phyloP scores from a whole-genome alignment of 495 filamentous ascomycete species.

The Xylaria longipes region DNA sequence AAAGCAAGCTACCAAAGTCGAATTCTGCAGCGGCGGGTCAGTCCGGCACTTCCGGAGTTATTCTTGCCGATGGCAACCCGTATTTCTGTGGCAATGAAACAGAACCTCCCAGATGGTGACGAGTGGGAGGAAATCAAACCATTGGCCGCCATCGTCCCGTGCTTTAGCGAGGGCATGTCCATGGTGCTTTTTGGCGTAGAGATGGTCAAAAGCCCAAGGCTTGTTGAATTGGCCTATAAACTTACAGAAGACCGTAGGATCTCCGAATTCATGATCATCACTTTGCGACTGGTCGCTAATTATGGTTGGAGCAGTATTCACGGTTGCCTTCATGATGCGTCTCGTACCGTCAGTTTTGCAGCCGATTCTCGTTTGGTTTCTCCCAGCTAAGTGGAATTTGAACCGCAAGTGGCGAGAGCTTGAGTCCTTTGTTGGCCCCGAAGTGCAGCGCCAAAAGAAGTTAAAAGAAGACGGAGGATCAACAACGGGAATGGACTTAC shows the following conservation, averaged over 20 bases:
- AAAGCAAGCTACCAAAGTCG: slow-evolving; percentile 1
- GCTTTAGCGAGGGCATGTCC: slow-evolving; percentile 1
- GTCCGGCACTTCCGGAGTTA: neutral
- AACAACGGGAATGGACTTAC: neutral
- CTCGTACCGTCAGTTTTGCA: neutral
- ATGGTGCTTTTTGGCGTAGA: neutral
- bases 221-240: neutral
- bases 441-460: neutral
- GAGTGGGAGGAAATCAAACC: neutral
- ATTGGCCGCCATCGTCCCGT: neutral
- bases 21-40: neutral
- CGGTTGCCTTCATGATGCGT: neutral
- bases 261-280: no score
- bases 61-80: neutral
- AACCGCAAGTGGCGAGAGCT: neutral
- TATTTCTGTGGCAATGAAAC: no score
- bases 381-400: neutral
- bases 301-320: neutral
- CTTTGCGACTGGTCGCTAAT: no score
- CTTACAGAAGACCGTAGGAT: neutral
- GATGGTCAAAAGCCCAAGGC: neutral
- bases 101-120: neutral
- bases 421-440: neutral
- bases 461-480: neutral
- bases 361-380: neutral